Conservation (phyloP, 805 yeast species). For the Metschnikowia aberdeeniae region DNA sequence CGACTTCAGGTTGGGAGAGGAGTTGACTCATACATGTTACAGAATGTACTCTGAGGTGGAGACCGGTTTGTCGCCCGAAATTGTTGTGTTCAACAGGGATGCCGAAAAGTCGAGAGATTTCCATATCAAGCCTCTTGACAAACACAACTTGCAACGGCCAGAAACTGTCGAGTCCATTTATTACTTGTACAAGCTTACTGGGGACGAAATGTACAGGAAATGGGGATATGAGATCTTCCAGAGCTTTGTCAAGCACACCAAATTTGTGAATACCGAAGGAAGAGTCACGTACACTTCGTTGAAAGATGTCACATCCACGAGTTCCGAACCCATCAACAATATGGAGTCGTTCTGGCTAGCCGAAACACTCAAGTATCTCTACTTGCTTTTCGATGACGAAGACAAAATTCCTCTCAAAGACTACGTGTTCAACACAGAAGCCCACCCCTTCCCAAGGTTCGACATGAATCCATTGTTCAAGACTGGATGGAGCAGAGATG, state of each 20-base stretch:
- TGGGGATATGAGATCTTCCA: constrained; percentile 89
- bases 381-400: constrained; percentile 46
- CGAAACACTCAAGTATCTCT: constrained; percentile 81
- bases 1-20: constrained; percentile 69
- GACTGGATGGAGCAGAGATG: constrained; percentile 57
- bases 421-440: constrained; percentile 86
- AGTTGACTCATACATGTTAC: constrained; percentile 76
- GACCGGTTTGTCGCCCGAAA: constrained; percentile 86
- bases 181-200: constrained; percentile 73
- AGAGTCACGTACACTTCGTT: constrained; percentile 57
- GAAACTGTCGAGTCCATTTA: constrained; percentile 90
- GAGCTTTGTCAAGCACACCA: constrained; percentile 59
- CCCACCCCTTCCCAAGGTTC: constrained; percentile 85
- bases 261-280: constrained; percentile 40
- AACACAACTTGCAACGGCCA: constrained; percentile 86
- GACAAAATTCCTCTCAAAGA: constrained; percentile 60
- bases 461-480: constrained; percentile 46
- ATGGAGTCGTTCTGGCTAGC: constrained; percentile 94
- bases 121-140: constrained; percentile 63
- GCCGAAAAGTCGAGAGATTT: constrained; percentile 49
- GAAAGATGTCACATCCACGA: constrained; percentile 55
- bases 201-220: constrained; percentile 73
- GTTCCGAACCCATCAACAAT: constrained; percentile 59
- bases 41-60: constrained; percentile 70
- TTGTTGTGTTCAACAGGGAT: constrained; percentile 73